These are phyloP conservation scores for Auricularia sp. DNA, from an alignment of 768 basidiomycete species.

Conservation along the genomic window DNA sequence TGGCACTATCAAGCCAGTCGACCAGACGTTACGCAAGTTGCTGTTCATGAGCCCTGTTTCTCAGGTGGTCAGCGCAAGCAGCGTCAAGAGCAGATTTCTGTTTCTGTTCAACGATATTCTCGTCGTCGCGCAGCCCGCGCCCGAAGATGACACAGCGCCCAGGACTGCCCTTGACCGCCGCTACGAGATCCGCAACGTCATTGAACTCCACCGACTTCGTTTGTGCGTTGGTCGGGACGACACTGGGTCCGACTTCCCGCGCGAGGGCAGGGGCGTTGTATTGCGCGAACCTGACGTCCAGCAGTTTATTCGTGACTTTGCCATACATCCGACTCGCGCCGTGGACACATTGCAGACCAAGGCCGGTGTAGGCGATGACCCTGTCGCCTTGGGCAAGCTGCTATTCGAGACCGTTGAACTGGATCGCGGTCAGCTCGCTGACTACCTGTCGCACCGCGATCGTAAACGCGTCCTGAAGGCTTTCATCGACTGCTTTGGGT, in stretches of 20 bases:
- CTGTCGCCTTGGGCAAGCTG: constrained; percentile 63
- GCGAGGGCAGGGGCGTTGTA: constrained; percentile 39
- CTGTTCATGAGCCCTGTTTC: constrained; percentile 77
- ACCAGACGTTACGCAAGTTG: constrained; percentile 80
- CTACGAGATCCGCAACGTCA: constrained; percentile 84
- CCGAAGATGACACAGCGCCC: constrained; percentile 45
- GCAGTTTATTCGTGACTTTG: constrained; percentile 70
- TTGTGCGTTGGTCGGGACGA: constrained; percentile 7
- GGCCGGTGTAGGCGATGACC: constrained; percentile 50
- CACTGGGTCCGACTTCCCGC: constrained; percentile 12
- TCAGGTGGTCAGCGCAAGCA: constrained; percentile 89
- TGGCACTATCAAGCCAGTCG: constrained; percentile 28
- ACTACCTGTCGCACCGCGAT: constrained; percentile 66
- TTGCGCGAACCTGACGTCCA: constrained; percentile 54
- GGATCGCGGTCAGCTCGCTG: constrained; percentile 72
- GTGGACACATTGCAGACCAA: constrained; percentile 60
- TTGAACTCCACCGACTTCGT: constrained; percentile 59
- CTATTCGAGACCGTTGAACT: constrained; percentile 78
- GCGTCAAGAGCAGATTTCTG: constrained; percentile 89
- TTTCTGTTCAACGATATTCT: constrained; percentile 97
- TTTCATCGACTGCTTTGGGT: constrained; percentile 82
- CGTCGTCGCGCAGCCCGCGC: constrained; percentile 83
- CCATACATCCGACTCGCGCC: constrained; percentile 70
- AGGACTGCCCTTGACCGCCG: constrained; percentile 52
- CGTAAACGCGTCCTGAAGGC: constrained; percentile 70